These are phyloP conservation scores for Leptographium radiaticola DNA, from an alignment of 2,329 filamentous ascomycete genomes.

Conservation along the genomic window DNA sequence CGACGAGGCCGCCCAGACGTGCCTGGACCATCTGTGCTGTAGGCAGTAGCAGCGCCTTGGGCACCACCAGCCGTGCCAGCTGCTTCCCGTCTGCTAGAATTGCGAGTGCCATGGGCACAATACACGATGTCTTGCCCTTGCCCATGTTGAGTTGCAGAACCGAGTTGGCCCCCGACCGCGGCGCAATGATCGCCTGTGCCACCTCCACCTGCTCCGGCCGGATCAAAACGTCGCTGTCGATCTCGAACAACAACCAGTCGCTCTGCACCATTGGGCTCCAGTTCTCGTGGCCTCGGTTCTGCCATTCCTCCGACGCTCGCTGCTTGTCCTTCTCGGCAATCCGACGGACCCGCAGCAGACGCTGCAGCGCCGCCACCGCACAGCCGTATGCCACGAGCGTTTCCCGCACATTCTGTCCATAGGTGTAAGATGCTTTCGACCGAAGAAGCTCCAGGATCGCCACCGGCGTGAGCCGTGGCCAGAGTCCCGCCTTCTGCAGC, in stretches of 20 bases:
- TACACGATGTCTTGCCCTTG: conserved; percentile 40
- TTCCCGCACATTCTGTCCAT: conserved; percentile 24
- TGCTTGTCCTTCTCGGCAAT: conserved; percentile 13
- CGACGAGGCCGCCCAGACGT: conserved; percentile 40
- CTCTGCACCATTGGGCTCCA: conserved; percentile 41
- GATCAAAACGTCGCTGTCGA: conserved; percentile 51
- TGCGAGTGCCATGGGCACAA: conserved; percentile 38
- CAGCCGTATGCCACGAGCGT: conserved; percentile 29
- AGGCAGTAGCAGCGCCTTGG: conserved; percentile 41
- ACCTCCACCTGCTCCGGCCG: conserved; percentile 49
- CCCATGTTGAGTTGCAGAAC: conserved; percentile 58
- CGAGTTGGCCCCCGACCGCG: conserved; percentile 37
- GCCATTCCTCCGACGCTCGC: conserved; percentile 26
- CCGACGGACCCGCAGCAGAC: conserved; percentile 27
- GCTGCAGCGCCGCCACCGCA: conserved; percentile 30
- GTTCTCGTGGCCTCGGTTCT: conserved; percentile 37
- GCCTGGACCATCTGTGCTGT: conserved; percentile 43
- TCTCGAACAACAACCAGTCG: conserved; percentile 55
- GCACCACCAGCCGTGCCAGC: conserved; percentile 41
- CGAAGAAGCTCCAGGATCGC: conserved; percentile 35
- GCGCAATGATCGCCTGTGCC: conserved; percentile 44
- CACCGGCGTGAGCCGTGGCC: conserved; percentile 29
- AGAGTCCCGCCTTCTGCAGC: conserved; percentile 28
- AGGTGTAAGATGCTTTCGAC: conserved; percentile 14
- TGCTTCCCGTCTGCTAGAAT: conserved; percentile 29